A percentile compares a stretch with the other conserved stretches of the same genome.
These are phyloP conservation scores for Mucor circinelloides DNA, from an alignment of 371 early-diverging fungal genomes.

Conservation along the genomic window DNA sequence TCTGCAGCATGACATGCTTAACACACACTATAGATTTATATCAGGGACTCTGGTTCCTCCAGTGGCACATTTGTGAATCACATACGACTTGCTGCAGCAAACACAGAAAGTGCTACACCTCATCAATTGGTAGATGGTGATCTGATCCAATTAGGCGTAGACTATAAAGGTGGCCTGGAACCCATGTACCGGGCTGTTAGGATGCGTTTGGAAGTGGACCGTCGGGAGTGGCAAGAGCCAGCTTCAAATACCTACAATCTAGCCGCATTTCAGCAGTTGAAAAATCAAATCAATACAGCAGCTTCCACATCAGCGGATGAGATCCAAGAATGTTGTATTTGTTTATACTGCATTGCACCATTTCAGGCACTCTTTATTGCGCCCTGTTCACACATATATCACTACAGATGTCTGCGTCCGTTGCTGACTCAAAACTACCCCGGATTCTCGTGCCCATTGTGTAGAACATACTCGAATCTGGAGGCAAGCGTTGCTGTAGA, in stretches of 20 bases:
- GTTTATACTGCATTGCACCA: slow-evolving; percentile 90
- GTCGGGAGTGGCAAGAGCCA: slow-evolving; percentile 45
- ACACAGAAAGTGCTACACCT: slow-evolving; percentile 67
- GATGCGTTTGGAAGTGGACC: slow-evolving; percentile 81
- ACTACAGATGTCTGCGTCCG: slow-evolving; percentile 90
- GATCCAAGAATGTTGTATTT: slow-evolving; percentile 94
- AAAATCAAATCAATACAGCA: slow-evolving; percentile 4
- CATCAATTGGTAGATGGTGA: slow-evolving; percentile 82
- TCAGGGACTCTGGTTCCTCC: slow-evolving; percentile 84
- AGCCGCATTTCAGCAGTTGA: slow-evolving; percentile 22
- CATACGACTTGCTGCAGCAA: slow-evolving; percentile 77
- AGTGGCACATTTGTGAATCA: slow-evolving; percentile 92
- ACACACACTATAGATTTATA: slow-evolving; percentile 58
- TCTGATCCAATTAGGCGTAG: slow-evolving; percentile 86
- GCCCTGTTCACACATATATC: slow-evolving; percentile 97
- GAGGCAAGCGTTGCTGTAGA: slow-evolving; percentile 79
- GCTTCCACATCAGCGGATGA: slow-evolving; percentile 14
- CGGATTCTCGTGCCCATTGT: slow-evolving; percentile 93
- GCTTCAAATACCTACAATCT: slow-evolving; percentile 29
- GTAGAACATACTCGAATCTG: slow-evolving; percentile 92
- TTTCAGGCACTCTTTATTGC: slow-evolving; percentile 95
- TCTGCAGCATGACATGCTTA: background rate
- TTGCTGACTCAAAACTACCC: slow-evolving; percentile 66
- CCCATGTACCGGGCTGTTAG: slow-evolving; percentile 80
- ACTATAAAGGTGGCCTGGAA: slow-evolving; percentile 87